phyloP scores from a whole-genome alignment of 139 green algal species.

The Volvox reticuliferus region DNA sequence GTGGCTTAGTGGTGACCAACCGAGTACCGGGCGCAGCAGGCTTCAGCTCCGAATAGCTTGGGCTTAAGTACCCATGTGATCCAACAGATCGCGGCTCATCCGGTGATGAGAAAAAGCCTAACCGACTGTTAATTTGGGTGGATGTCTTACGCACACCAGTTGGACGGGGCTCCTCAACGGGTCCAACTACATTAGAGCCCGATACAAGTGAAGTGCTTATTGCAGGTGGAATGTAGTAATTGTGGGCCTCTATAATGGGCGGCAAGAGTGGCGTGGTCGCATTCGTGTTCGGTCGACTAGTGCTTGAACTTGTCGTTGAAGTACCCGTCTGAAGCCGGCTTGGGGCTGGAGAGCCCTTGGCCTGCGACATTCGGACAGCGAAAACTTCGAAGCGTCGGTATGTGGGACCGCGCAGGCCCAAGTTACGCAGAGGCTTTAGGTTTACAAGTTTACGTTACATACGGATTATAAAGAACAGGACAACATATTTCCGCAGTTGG shows the following conservation, averaged over 20 bases:
- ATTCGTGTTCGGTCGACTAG: constrained; percentile 1
- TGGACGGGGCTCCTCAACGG: not conserved
- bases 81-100: not conserved
- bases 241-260: constrained; percentile 16
- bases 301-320: not conserved
- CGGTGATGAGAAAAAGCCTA: constrained; percentile 3
- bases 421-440: not conserved
- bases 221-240: not conserved
- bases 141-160: constrained; percentile 11
- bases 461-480: not conserved
- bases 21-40: not conserved
- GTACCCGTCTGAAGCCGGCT: constrained; percentile 26
- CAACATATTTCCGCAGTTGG: not conserved
- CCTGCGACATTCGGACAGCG: not conserved
- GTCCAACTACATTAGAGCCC: not conserved
- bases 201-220: not conserved
- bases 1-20: not conserved
- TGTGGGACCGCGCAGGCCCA: not conserved
- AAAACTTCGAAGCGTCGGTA: constrained; percentile 29
- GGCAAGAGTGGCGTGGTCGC: constrained; percentile 10
- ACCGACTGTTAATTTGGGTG: constrained; percentile 20
- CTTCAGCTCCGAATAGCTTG: constrained; percentile 1
- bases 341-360: not conserved
- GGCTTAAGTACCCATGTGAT: constrained; percentile 27
- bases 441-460: not conserved